Percentiles rank a stretch among this genome's conserved stretches.
Conservation (phyloP, 192 early-diverging fungal genomes). For the Linnemannia schmuckeri region DNA sequence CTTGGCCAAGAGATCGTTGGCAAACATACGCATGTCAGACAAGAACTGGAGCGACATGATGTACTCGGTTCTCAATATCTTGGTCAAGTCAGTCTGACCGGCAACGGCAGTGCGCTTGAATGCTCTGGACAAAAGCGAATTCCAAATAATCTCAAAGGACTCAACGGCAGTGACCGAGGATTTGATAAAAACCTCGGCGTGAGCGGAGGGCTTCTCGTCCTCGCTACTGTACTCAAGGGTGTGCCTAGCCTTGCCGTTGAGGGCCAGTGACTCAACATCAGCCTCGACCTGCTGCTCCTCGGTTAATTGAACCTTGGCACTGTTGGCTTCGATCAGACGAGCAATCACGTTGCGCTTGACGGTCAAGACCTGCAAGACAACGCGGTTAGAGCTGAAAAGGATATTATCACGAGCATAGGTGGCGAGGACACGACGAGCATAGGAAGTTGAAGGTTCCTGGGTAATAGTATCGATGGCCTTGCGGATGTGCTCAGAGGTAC, state of each 20-base stretch:
- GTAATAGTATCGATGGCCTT: constrained; percentile 55
- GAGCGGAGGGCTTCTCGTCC: constrained; percentile 13
- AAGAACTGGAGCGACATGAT: constrained; percentile 68
- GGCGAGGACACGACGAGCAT: constrained; percentile 60
- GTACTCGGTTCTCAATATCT: constrained; percentile 62
- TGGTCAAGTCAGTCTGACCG: constrained; percentile 43
- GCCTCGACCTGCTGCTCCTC: not conserved
- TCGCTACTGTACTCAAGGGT: constrained; percentile 17
- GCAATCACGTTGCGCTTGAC: constrained; percentile 67
- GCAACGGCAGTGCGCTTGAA: constrained; percentile 1
- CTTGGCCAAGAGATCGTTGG: constrained; percentile 56
- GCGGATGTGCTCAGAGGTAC: constrained; percentile 60
- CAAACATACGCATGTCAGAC: constrained; percentile 63
- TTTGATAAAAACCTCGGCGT: not conserved
- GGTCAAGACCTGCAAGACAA: constrained; percentile 62
- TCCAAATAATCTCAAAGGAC: constrained; percentile 58
- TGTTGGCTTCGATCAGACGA: constrained; percentile 48
- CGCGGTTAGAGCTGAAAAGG: constrained; percentile 66
- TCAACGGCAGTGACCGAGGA: not conserved
- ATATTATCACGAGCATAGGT: constrained; percentile 60
- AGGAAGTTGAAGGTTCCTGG: constrained; percentile 45
- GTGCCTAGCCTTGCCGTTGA: constrained; percentile 11
- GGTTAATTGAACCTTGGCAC: not conserved
- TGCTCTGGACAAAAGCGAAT: constrained; percentile 32
- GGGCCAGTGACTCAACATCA: constrained; percentile 16